phyloP scores from a whole-genome alignment of 1,284 basidiomycete genomes.

The Apiotrichum gracile region DNA sequence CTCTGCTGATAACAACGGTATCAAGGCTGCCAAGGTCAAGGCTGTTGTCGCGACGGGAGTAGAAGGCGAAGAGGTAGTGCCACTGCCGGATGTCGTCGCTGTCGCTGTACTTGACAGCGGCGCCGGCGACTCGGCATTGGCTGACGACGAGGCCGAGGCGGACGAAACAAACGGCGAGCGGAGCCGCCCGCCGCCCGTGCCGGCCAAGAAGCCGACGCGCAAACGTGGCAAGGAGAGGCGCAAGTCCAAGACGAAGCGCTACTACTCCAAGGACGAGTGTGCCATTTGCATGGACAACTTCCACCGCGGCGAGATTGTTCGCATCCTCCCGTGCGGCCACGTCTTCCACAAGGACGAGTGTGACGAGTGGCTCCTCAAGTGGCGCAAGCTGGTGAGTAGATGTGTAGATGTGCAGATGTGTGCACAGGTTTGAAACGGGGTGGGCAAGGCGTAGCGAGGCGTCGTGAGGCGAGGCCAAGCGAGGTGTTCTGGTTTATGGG shows the following conservation, averaged over 20 bases:
- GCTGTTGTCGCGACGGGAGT: too few relatives aligned
- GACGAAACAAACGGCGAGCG: neutral
- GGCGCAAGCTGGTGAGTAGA: constrained; percentile 71
- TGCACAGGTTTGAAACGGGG: too few relatives aligned
- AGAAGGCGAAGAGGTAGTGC: too few relatives aligned
- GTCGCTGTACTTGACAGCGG: too few relatives aligned
- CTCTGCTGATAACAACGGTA: neutral
- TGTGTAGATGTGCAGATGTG: too few relatives aligned
- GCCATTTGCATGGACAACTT: constrained; percentile 85
- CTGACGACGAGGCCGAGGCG: constrained; percentile 6
- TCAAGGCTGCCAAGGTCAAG: neutral
- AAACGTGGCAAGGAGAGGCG: constrained; percentile 13
- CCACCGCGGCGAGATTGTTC: constrained; percentile 72
- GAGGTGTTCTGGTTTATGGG: too few relatives aligned
- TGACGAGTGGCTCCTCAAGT: constrained; percentile 79
- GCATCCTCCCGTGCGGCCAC: constrained; percentile 83
- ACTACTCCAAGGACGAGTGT: constrained; percentile 59
- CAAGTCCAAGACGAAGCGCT: constrained; percentile 22
- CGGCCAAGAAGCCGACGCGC: neutral
- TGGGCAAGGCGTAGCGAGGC: too few relatives aligned
- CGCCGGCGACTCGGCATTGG: too few relatives aligned
- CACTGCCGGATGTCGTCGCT: too few relatives aligned
- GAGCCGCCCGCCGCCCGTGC: neutral
- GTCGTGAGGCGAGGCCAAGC: too few relatives aligned
- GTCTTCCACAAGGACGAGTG: constrained; percentile 67